Conservation (phyloP, 352 stramenopile species). For the Phytophthora fragariae region DNA sequence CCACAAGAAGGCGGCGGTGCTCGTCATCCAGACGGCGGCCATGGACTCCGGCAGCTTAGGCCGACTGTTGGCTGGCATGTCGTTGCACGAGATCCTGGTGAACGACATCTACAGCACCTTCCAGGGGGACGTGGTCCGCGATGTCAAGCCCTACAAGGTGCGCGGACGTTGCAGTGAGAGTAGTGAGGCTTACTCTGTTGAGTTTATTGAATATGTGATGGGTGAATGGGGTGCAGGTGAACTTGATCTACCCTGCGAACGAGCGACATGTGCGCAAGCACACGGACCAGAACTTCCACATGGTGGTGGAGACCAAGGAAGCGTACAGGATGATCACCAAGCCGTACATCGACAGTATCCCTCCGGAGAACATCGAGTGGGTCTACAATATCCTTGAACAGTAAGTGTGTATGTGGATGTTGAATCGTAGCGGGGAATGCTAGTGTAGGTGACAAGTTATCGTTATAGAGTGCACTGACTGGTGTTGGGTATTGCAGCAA, state of each 20-base stretch:
- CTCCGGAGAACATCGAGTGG: constrained; percentile 83
- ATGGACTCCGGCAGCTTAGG: constrained; percentile 60
- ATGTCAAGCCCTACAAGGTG: constrained; percentile 82
- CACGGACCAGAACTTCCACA: constrained; percentile 84
- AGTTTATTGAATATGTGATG: background rate
- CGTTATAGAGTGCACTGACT: constrained; percentile 9
- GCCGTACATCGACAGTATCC: constrained; percentile 82
- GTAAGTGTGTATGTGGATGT: constrained; percentile 44
- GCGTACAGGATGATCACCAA: constrained; percentile 81
- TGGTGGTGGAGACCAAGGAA: constrained; percentile 82
- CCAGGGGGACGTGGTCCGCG: constrained; percentile 68
- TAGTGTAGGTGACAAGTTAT: background rate
- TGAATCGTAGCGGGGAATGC: background rate
- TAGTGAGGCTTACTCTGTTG: background rate
- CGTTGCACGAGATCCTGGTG: constrained; percentile 69
- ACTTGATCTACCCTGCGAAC: constrained; percentile 85
- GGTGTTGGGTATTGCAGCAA: constrained; percentile 49
- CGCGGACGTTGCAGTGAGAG: background rate
- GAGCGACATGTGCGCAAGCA: constrained; percentile 86
- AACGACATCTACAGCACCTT: constrained; percentile 91
- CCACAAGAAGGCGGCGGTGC: constrained; percentile 65
- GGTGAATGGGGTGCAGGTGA: constrained; percentile 49
- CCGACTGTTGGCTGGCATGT: constrained; percentile 59
- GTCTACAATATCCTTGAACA: constrained; percentile 91
- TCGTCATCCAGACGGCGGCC: constrained; percentile 71